Percentiles rank a stretch among this genome's conserved stretches.
phyloP scores from a whole-genome alignment of 306 rosid species.

The Purshia tridentata region DNA sequence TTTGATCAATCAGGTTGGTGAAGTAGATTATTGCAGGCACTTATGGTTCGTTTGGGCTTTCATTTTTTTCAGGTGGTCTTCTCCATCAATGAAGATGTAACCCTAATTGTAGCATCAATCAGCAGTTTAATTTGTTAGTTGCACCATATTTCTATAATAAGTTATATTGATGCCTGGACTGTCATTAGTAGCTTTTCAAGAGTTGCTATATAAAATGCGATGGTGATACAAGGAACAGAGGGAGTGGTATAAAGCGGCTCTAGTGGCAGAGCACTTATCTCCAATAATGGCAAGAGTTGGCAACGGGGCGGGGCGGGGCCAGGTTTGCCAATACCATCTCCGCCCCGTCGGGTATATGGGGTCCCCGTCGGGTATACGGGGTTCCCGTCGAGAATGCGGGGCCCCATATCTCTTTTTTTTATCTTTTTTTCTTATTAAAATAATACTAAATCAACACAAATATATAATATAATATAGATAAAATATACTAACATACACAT shows the following conservation, averaged over 20 bases:
- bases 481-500: no score
- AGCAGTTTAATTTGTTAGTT: not conserved
- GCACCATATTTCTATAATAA: not conserved
- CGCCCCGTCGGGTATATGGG: no score
- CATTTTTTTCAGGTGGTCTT: not conserved
- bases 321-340: no score
- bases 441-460: no score
- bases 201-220: not conserved
- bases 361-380: no score
- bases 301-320: no score
- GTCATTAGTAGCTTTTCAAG: not conserved
- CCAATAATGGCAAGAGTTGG: no score
- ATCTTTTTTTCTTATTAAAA: no score
- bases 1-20: slow-evolving; percentile 36
- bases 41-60: slow-evolving; percentile 16
- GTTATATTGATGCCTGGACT: not conserved
- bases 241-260: not conserved
- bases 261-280: not conserved
- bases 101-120: not conserved
- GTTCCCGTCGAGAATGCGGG: no score
- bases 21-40: slow-evolving; percentile 18
- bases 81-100: slow-evolving; percentile 1
- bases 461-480: no score
- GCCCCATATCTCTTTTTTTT: no score
- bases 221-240: not conserved